Evolutionary conservation across 371 early-diverging fungal species (phyloP), one percentile per base, ranked within the genome.

Genomic region (Mortierella sp.): DNA sequence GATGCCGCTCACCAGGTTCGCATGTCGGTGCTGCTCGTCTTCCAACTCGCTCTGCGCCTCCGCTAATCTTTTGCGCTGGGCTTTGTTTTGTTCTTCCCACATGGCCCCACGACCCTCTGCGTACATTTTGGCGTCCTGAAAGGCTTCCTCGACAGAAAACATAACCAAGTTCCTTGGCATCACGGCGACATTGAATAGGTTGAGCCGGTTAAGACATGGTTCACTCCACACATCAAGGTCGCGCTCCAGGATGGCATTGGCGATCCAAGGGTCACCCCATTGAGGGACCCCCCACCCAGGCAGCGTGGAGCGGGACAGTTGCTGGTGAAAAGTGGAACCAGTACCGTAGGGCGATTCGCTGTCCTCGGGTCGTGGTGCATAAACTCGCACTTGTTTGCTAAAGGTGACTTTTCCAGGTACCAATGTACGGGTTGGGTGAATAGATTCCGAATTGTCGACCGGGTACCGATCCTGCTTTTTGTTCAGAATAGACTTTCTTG

Each of bases 61-160:
- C 21, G 19, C 21, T 12, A 38, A 24, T 41, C 47, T 23, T 27
- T 6, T 28, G 26, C 21, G 47, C 9, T 27, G 24, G 16, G 0
- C 10, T 9, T 45, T 47, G 10, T 46, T 34, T 41, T 45, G 34
- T 10, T 18, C 10, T 41, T 30, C 19, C 41, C 48, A 31, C 45
- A 19, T 34, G 34, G 24, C 0, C 18, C 27, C n/a, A 26, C 51
- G 18, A 34, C n/a, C 12, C 38, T 28, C 38, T 34, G 28, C 42
- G 31, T 61, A 61, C n/a, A 23, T n/a, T 2, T 58, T 24, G 10
- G 64, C 64, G 23, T 48, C 70, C 21, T 30, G 19, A 21, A 31
- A n/a, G 0, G 59, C 63, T n/a, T 62, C 55, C 18, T 51, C 34
- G 10, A 54, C 54, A 12, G 63, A 18, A 23, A 54, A 31, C 14